Evolutionary conservation across 2,329 filamentous ascomycete genomes (phyloP).

Genomic region (Cryphonectria parasitica): DNA sequence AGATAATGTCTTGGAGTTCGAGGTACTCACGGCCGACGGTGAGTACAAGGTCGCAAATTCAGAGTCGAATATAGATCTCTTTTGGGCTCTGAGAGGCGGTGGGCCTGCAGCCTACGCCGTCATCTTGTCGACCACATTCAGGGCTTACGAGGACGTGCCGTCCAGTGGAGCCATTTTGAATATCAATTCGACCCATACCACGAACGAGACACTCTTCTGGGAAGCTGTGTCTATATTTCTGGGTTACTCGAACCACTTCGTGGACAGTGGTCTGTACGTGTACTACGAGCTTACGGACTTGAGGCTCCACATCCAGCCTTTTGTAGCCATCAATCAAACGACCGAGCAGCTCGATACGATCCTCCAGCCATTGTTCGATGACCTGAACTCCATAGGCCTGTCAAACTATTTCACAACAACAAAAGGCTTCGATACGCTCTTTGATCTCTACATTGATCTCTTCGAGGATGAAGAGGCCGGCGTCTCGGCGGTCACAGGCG

Average conservation of each 20-base stretch:
- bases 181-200: slow-evolving; percentile 43
- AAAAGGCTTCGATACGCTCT: slow-evolving; percentile 40
- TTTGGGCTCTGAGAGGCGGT: slow-evolving; percentile 60
- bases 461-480: slow-evolving; percentile 43
- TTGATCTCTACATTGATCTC: slow-evolving; percentile 43
- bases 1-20: slow-evolving; percentile 15
- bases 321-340: not conserved
- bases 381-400: not conserved
- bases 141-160: slow-evolving; percentile 51
- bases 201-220: slow-evolving; percentile 49
- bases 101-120: slow-evolving; percentile 57
- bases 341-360: not conserved
- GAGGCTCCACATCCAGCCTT: not conserved
- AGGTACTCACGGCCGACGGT: slow-evolving; percentile 47
- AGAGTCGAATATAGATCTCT: slow-evolving; percentile 53
- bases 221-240: slow-evolving; percentile 36
- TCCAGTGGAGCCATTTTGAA: slow-evolving; percentile 47
- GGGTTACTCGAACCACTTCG: not conserved
- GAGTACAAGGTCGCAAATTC: slow-evolving; percentile 46
- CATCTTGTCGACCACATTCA: slow-evolving; percentile 53
- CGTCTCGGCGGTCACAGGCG: slow-evolving; percentile 41
- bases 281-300: not conserved
- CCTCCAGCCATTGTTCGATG: not conserved
- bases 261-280: not conserved
- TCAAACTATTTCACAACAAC: slow-evolving; percentile 34